These are phyloP conservation scores for Saturnispora besseyi DNA, from an alignment of 805 yeast genomes.

Conservation along the genomic window DNA sequence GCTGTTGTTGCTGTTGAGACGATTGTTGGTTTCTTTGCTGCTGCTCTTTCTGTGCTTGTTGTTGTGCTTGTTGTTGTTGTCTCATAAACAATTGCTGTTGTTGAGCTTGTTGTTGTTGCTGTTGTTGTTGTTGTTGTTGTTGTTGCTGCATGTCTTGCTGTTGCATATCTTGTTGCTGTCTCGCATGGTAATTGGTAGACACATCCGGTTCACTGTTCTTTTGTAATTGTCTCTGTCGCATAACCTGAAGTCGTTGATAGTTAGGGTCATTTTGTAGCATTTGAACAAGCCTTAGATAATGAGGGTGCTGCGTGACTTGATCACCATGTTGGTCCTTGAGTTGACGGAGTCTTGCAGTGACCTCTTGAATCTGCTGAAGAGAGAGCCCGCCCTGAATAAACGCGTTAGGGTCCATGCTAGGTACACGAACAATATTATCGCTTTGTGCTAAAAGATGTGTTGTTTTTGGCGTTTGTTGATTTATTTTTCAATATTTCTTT, in stretches of 20 bases:
- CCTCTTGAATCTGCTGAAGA: constrained; percentile 6
- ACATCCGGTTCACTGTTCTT: background rate
- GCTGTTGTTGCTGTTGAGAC: constrained; percentile 5
- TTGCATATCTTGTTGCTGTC: constrained; percentile 1
- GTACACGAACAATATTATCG: background rate
- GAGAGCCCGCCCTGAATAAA: constrained; percentile 1
- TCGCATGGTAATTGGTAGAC: background rate
- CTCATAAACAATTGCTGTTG: background rate
- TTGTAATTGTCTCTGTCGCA: constrained; percentile 4
- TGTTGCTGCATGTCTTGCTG: constrained; percentile 1
- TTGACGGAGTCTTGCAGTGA: constrained; percentile 5
- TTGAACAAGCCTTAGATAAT: constrained; percentile 3
- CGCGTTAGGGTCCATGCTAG: constrained; percentile 8
- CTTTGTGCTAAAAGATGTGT: background rate
- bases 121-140: constrained; percentile 2
- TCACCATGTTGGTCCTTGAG: constrained; percentile 8
- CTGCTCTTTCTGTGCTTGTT: constrained; percentile 5
- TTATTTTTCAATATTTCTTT: background rate
- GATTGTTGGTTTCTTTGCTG: background rate
- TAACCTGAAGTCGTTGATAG: constrained; percentile 1
- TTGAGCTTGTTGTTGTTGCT: constrained; percentile 2
- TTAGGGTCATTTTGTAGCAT: constrained; percentile 8
- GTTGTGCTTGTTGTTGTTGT: constrained; percentile 3
- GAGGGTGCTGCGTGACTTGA: constrained; percentile 6
- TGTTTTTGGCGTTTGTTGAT: constrained; percentile 7